These are phyloP conservation scores for Uromyces viciae-fabae DNA, from an alignment of 1,284 basidiomycete genomes.

Conservation along the genomic window DNA sequence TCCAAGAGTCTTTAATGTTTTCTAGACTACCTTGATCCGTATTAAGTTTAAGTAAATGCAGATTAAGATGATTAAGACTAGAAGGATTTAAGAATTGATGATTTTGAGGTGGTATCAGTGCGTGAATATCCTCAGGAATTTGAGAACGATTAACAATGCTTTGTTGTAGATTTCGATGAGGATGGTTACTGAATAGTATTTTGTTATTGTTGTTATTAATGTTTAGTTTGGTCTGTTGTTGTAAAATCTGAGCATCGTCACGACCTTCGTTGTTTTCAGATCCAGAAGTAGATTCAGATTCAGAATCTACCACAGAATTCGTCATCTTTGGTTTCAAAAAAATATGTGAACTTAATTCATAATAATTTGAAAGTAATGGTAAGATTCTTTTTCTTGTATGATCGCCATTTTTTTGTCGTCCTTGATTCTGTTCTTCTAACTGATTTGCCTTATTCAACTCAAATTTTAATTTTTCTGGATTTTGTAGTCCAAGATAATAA, in stretches of 20 bases:
- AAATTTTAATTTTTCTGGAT: conserved; percentile 1
- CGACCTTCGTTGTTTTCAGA: conserved; percentile 2
- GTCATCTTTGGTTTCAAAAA: conserved; percentile 44
- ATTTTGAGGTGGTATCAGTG: too few species aligned
- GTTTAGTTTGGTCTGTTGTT: not conserved
- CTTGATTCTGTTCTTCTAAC: too few species aligned
- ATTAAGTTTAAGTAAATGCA: not conserved
- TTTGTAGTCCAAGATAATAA: conserved; percentile 36
- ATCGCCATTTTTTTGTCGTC: not conserved
- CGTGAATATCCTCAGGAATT: too few species aligned
- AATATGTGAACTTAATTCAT: conserved; percentile 20
- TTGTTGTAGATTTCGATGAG: too few species aligned
- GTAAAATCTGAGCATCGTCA: conserved; percentile 15
- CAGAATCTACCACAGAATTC: conserved; percentile 1
- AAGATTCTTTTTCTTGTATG: conserved; percentile 4
- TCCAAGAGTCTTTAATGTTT: conserved; percentile 39
- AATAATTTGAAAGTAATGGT: conserved; percentile 36
- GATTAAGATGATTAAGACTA: not conserved
- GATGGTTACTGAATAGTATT: too few species aligned
- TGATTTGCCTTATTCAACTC: not conserved
- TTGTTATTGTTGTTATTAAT: not conserved
- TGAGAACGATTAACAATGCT: too few species aligned
- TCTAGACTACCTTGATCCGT: conserved; percentile 9
- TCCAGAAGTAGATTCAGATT: not conserved
- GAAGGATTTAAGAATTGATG: not conserved